Conservation (phyloP, 2,329 filamentous ascomycete species). For the Cladophialophora psammophila region DNA sequence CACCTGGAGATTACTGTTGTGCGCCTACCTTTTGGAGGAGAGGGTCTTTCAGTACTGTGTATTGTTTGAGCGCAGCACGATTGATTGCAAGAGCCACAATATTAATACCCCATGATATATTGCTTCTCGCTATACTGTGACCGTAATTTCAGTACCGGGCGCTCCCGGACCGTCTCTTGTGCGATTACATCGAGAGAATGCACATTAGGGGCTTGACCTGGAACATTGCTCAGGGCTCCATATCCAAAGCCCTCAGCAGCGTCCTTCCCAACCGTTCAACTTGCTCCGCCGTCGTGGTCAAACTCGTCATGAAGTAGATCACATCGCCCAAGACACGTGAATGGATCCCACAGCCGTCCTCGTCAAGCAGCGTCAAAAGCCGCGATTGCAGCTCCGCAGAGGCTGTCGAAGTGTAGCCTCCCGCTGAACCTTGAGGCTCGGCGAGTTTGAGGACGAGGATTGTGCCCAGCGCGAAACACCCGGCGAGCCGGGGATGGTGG, state of each 20-base stretch:
- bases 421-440: slow-evolving; percentile 57
- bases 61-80: slow-evolving; percentile 4
- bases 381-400: slow-evolving; percentile 61
- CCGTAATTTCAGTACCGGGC: neutral
- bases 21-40: neutral
- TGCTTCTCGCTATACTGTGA: neutral
- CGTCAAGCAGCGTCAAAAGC: slow-evolving; percentile 50
- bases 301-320: slow-evolving; percentile 67
- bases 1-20: neutral
- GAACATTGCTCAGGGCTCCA: slow-evolving; percentile 11
- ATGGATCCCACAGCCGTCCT: slow-evolving; percentile 58
- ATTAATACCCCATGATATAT: neutral
- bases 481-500: slow-evolving; percentile 62
- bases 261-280: slow-evolving; percentile 33
- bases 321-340: slow-evolving; percentile 68
- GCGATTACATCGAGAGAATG: neutral
- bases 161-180: neutral
- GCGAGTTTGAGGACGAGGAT: slow-evolving; percentile 72
- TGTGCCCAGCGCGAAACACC: slow-evolving; percentile 76
- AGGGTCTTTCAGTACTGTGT: neutral
- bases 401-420: slow-evolving; percentile 65
- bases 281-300: slow-evolving; percentile 55
- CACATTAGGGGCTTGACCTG: neutral
- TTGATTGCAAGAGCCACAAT: slow-evolving; percentile 1
- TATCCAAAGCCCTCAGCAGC: slow-evolving; percentile 37